Evolutionary conservation across 768 basidiomycete species (phyloP).

Genomic region (Termitomyces heimii): DNA sequence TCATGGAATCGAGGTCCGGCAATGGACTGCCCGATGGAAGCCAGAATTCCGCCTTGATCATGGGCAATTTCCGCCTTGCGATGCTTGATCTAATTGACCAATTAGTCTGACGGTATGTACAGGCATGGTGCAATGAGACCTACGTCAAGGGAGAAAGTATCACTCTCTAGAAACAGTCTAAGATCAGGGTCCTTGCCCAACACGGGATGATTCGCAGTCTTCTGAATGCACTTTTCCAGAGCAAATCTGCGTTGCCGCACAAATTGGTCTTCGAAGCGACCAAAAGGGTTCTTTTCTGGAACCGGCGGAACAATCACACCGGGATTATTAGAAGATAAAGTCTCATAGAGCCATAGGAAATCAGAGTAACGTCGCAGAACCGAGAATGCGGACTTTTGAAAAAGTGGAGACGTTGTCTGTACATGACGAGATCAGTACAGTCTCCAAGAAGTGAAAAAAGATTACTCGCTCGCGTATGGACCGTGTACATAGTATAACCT

Average conservation of each 20-base stretch:
- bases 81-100: conserved; percentile 69
- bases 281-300: conserved; percentile 92
- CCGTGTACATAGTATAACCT: conserved; percentile 94
- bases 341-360: conserved; percentile 95
- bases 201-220: conserved; percentile 90
- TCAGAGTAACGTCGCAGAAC: conserved; percentile 97
- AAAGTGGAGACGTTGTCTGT: conserved; percentile 83
- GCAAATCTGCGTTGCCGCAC: conserved; percentile 80
- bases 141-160: conserved; percentile 86
- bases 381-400: conserved; percentile 79
- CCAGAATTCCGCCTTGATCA: conserved; percentile 79
- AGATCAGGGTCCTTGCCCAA: conserved; percentile 85
- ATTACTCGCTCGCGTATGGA: conserved; percentile 72
- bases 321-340: conserved; percentile 84
- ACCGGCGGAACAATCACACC: conserved; percentile 96
- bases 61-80: conserved; percentile 71
- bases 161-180: conserved; percentile 88
- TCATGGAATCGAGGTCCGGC: conserved; percentile 81
- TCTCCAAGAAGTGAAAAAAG: background rate
- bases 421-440: background rate
- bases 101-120: background rate
- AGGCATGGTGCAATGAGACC: conserved; percentile 22
- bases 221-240: conserved; percentile 87
- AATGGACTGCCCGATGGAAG: conserved; percentile 74
- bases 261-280: conserved; percentile 90